phyloP scores from a whole-genome alignment of 2,329 filamentous ascomycete genomes.

The Lecanosticta acicola region DNA sequence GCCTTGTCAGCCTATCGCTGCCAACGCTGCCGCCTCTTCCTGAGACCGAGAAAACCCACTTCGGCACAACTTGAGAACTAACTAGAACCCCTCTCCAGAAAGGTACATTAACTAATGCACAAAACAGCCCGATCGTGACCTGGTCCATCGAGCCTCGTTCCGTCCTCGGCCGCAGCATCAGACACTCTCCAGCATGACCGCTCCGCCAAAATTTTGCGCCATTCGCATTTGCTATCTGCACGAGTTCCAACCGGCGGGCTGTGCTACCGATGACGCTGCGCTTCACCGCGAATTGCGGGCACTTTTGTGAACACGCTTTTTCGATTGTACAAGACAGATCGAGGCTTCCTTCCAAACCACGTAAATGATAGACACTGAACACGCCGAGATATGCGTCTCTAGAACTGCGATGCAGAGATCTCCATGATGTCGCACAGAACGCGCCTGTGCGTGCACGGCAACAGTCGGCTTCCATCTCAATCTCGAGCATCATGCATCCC shows the following conservation, averaged over 20 bases:
- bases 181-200: neutral
- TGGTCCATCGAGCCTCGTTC: conserved; percentile 1
- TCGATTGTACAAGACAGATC: no score
- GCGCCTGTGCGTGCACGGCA: conserved; percentile 9
- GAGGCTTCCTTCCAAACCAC: no score
- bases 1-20: neutral
- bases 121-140: neutral
- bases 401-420: neutral
- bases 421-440: conserved; percentile 4
- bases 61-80: neutral
- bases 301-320: conserved; percentile 2
- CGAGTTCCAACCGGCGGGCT: conserved; percentile 7
- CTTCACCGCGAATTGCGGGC: neutral
- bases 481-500: neutral
- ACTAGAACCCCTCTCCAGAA: neutral
- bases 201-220: neutral
- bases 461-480: conserved; percentile 5
- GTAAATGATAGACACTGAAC: no score
- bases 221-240: conserved; percentile 1
- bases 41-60: neutral
- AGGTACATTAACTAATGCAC: neutral
- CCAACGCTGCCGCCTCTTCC: neutral
- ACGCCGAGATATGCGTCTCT: no score
- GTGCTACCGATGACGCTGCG: conserved; percentile 8
- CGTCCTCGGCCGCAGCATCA: conserved; percentile 10